Evolutionary conservation across 129 eudicot species (phyloP).

Genomic region (Rutidosis leptorrhynchoides): DNA sequence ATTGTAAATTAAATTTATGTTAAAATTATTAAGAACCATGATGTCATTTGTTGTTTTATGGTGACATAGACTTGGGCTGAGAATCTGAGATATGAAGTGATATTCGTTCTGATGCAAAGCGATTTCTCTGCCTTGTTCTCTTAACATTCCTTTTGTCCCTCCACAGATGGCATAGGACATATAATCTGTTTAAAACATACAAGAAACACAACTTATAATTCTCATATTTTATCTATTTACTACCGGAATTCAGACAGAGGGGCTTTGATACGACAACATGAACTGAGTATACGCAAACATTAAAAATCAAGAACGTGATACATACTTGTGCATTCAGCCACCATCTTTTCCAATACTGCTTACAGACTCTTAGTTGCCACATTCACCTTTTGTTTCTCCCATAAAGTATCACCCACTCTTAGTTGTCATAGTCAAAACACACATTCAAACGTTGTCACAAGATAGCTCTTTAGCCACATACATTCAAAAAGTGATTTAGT

Average conservation of each 20-base stretch:
- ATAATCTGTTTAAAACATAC: not conserved
- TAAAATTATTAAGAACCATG: not conserved
- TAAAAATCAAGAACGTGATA: not conserved
- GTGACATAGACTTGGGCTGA: not conserved
- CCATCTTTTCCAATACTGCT: no score
- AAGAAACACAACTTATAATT: not conserved
- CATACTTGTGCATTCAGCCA: not conserved
- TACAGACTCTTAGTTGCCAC: no score
- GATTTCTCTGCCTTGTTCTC: no score
- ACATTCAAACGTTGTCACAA: no score
- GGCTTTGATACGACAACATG: not conserved
- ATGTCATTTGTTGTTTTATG: not conserved
- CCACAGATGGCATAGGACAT: no score
- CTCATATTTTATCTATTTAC: not conserved
- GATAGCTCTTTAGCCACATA: no score
- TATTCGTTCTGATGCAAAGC: not conserved
- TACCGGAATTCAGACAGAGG: not conserved
- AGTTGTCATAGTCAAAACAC: no score
- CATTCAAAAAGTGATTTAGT: no score
- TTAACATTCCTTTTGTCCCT: no score
- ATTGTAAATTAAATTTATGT: not conserved
- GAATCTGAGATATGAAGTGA: not conserved
- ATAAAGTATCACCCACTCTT: no score
- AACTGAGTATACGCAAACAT: not conserved
- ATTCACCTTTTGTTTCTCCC: no score